Conservation (phyloP, 768 basidiomycete genomes). For the Tulasnella sp. region DNA sequence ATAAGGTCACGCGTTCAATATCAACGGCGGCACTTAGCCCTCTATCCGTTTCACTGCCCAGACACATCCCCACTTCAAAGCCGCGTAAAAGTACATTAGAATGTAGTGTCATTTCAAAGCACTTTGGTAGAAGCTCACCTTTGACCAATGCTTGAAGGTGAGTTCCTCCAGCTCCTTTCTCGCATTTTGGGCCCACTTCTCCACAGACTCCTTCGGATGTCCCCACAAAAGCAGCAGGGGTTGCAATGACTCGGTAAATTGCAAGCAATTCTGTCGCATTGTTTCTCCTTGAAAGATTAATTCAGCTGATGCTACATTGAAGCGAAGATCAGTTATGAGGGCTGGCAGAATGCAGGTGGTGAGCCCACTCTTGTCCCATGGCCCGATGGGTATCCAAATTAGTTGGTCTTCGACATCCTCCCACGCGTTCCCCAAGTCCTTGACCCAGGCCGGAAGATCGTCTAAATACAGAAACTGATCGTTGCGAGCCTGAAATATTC, state of each 20-base stretch:
- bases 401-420: background rate
- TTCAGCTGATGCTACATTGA: background rate
- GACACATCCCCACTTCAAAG: background rate
- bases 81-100: background rate
- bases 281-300: background rate
- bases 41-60: background rate
- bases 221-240: background rate
- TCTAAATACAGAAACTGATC: background rate
- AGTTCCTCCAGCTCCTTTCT: background rate
- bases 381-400: background rate
- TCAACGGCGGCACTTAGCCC: no score
- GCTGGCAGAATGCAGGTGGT: background rate
- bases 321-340: no score
- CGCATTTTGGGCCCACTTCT: background rate
- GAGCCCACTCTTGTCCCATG: background rate
- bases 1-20: no score
- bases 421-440: slow-evolving; percentile 23
- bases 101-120: background rate
- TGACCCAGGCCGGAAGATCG: background rate
- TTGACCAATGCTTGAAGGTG: background rate
- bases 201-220: background rate
- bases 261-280: background rate
- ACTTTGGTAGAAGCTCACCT: background rate
- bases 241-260: background rate
- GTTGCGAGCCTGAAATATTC: background rate